Evolutionary conservation across 1,139 yeast genomes (phyloP), one percentile per base, ranked within the genome.

Genomic region (Yarrowia galli): DNA sequence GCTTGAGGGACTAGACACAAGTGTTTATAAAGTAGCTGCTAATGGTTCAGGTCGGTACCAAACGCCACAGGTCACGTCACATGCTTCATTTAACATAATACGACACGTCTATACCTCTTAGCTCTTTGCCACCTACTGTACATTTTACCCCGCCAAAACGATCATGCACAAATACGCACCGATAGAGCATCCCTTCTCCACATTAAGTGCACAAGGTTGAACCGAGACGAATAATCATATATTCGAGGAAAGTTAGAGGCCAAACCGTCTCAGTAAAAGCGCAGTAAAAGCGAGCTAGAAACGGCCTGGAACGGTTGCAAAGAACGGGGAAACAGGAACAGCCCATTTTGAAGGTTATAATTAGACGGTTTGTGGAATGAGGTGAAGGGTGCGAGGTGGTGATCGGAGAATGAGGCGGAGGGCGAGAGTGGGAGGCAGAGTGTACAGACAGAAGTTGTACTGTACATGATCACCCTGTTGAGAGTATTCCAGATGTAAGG

Each of bases 221-320:
- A 22, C 58, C 58, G 58, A 51, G 42, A 20, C 18, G 58, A 51
- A 51, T 51, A 51, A 51, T 51, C 58, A 35, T 35, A 20, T n/a
- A 51, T 32, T 51, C 42, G 36, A n/a, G n/a, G 10, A 18, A 46
- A 13, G 20, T 20, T 25, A 7, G 10, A 10, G 35, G 2, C 38
- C 7, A 18, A 18, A 48, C 22, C 2, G 38, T 28, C 38, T 10
- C 53, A 28, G 23, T 48, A 18, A 15, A 28, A 28, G 8, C 32
- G 9, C 53, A 48, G 36, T 48, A 18, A 40, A 43, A 23, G 49
- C 28, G n/a, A 23, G 49, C 49, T 45, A 45, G 9, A 23, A 45
- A 45, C 49, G 49, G 49, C 9, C 13, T 15, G 32, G 13, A 45
- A 45, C 32, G 49, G 49, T 43, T 23, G 32, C 9, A 6, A 6